Conservation (phyloP, 1,284 basidiomycete genomes). For the Boletus holoroseus region DNA sequence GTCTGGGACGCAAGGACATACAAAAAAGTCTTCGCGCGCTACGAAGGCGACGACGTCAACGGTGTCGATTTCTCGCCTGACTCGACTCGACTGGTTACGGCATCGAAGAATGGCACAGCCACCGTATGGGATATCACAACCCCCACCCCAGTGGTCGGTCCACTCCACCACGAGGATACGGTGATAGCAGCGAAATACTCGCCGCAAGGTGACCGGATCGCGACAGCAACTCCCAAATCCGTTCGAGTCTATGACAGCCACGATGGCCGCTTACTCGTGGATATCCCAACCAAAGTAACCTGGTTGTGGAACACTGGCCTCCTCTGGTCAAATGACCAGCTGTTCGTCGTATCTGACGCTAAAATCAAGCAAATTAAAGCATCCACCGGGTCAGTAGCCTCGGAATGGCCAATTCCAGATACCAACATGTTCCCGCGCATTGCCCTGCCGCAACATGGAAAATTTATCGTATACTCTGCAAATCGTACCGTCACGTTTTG, state of each 20-base stretch:
- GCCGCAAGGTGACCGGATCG: constrained; percentile 3
- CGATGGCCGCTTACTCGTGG: background rate
- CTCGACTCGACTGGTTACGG: background rate
- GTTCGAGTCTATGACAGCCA: background rate
- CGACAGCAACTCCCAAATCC: background rate
- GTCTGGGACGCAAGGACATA: background rate
- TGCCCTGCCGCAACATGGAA: background rate
- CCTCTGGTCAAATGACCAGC: background rate
- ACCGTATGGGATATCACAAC: background rate
- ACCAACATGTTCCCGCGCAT: background rate
- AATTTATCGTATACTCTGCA: background rate
- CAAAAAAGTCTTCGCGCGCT: background rate
- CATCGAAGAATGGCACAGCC: background rate
- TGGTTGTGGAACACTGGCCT: background rate
- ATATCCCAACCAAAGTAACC: background rate
- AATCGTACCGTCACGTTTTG: background rate
- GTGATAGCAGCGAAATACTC: background rate
- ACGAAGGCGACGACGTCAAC: background rate
- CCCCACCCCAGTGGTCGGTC: background rate
- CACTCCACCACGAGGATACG: no score
- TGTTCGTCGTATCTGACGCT: background rate
- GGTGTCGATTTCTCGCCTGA: background rate
- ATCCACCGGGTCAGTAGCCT: background rate
- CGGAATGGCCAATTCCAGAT: background rate
- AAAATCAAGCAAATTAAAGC: background rate